phyloP scores from a whole-genome alignment of 305 asterid genomes.

The Fraxinus albicans region DNA sequence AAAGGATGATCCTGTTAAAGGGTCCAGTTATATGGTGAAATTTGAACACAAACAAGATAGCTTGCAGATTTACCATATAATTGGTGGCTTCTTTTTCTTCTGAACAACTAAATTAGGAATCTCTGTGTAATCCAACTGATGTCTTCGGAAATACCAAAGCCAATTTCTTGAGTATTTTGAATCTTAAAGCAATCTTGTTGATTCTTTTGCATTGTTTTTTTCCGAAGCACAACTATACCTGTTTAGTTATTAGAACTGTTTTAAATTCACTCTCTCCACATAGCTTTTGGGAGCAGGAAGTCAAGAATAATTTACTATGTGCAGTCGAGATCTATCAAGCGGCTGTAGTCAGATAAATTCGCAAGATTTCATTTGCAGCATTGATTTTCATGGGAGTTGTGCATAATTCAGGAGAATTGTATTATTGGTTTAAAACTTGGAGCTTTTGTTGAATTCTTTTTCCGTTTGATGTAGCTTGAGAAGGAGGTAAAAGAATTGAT shows the following conservation, averaged over 20 bases:
- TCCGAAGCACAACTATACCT: background rate
- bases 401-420: background rate
- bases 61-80: background rate
- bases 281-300: background rate
- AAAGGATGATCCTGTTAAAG: background rate
- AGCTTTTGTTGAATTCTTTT: background rate
- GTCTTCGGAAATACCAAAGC: background rate
- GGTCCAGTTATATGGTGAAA: background rate
- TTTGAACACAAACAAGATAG: background rate
- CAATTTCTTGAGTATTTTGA: background rate
- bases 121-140: background rate
- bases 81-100: background rate
- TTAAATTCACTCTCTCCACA: background rate
- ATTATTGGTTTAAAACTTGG: slow-evolving; percentile 1
- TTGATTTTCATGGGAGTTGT: background rate
- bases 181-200: background rate
- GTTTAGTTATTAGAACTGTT: background rate
- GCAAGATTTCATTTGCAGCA: background rate
- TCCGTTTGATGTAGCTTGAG: slow-evolving; percentile 56
- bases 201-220: background rate
- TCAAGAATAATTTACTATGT: background rate
- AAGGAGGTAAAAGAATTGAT: slow-evolving; percentile 67
- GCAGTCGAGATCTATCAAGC: background rate
- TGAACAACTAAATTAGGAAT: background rate
- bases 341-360: background rate